phyloP scores from a whole-genome alignment of 2,329 filamentous ascomycete genomes.

The Endoconidiophora polonica region DNA sequence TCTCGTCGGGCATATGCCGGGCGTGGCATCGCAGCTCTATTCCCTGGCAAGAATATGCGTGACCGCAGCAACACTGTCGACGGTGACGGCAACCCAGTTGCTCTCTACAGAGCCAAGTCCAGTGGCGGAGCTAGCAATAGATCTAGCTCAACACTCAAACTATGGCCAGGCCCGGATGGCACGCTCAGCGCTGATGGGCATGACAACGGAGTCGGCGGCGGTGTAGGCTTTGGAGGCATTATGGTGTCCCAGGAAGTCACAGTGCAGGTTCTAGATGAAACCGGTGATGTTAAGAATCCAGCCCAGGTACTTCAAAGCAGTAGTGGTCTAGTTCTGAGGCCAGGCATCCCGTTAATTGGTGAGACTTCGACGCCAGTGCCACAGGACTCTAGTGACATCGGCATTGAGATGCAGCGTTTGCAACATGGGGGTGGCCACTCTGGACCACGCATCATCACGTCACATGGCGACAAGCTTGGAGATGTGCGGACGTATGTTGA shows the following conservation, averaged over 20 bases:
- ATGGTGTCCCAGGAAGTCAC: slow-evolving; percentile 46
- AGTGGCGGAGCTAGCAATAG: slow-evolving; percentile 17
- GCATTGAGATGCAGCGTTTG: slow-evolving; percentile 12
- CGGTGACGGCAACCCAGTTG: slow-evolving; percentile 19
- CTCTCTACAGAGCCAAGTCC: slow-evolving; percentile 14
- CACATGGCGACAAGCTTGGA: slow-evolving; percentile 20
- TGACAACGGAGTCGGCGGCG: not conserved
- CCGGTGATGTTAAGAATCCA: slow-evolving; percentile 14
- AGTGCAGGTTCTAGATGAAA: slow-evolving; percentile 24
- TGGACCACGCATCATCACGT: slow-evolving; percentile 16
- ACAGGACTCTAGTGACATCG: not conserved
- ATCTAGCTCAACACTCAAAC: slow-evolving; percentile 21
- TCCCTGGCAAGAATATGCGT: not conserved
- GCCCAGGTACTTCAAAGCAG: not conserved
- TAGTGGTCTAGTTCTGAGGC: slow-evolving; percentile 1
- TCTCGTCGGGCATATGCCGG: not conserved
- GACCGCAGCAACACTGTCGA: slow-evolving; percentile 15
- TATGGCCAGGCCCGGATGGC: slow-evolving; percentile 17
- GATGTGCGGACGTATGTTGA: slow-evolving; percentile 28
- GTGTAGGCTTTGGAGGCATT: slow-evolving; percentile 33
- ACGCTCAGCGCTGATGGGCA: not conserved
- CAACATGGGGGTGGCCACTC: slow-evolving; percentile 17
- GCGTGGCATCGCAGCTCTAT: not conserved
- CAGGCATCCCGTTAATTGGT: slow-evolving; percentile 8
- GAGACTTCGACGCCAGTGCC: slow-evolving; percentile 4